Base-by-base conservation (phyloP, 768 basidiomycete genomes). In the Lactifluus volemus region DNA sequence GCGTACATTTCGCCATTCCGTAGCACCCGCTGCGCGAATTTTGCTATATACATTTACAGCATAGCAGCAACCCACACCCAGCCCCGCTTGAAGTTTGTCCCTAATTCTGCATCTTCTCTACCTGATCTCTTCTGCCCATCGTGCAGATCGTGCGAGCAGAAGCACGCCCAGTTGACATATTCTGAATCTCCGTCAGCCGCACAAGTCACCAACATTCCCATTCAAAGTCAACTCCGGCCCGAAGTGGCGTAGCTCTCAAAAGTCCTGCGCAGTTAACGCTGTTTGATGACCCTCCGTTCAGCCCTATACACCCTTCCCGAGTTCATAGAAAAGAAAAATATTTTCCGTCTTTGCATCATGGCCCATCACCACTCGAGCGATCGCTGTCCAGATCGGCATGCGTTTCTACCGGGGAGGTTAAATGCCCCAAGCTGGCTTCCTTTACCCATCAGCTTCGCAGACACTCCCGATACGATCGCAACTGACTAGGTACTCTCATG, bases 1-100 rank as follows among this genome's bases (percentile, higher is more conserved):
- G 60, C 60, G 60, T 61, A 61, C 36, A 47, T 61, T 61, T 57
- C 34, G 60, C 60, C 55, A 61, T 61, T 61, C 60, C 50, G 19
- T 29, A 47, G 44, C 15, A 19, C 50, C 14, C 25, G 6, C 39
- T 61, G 60, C 49, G 60, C 42, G 60, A 61, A 21, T 61, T 61
- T 57, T 15, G 60, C 60, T 29, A 52, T 32, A 19, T 48, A 19
- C 39, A 50, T 14, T 44, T 44, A 32, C 55, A 30, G 30, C 10
- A 52, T 42, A 36, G 32, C n/a, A 49, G 11, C 41, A 25, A 34
- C 55, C 17, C 21, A 30, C 48, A 44, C 45, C 9, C 53, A 34
- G 19, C 49, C 19, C 29, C 45, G 4, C 21, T 12, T 51, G 34
- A 36, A 36, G 19, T 45, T 45, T n/a, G 21, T 14, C 17, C 39